These are phyloP conservation scores for Drechslerella stenobrocha DNA, from an alignment of 2,329 filamentous ascomycete genomes.

Conservation along the genomic window DNA sequence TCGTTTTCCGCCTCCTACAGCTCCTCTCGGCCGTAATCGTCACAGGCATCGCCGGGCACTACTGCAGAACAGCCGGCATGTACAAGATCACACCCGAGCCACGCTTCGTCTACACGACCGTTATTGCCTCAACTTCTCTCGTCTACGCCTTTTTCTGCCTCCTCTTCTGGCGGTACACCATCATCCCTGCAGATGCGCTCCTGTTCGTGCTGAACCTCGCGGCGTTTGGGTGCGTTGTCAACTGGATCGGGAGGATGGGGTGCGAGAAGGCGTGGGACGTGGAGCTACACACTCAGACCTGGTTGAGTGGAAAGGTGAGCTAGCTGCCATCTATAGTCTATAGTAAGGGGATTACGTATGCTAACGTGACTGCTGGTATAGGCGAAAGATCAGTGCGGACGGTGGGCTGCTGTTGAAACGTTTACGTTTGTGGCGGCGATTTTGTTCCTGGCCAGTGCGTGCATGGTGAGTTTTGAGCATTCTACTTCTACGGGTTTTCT, in stretches of 20 bases:
- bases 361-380: conserved; percentile 4
- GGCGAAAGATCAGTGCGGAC: conserved; percentile 38
- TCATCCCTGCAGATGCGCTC: conserved; percentile 35
- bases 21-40: conserved; percentile 34
- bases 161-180: conserved; percentile 38
- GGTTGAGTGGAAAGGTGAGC: conserved; percentile 41
- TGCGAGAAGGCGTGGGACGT: conserved; percentile 41
- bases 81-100: conserved; percentile 30
- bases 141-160: conserved; percentile 33
- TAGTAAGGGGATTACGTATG: no score
- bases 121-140: conserved; percentile 27
- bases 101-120: conserved; percentile 33
- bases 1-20: conserved; percentile 27
- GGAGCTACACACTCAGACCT: conserved; percentile 26
- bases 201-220: conserved; percentile 34
- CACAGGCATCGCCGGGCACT: conserved; percentile 42
- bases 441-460: conserved; percentile 27
- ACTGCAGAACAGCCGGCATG: conserved; percentile 24
- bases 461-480: no score
- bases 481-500: no score
- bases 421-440: conserved; percentile 39
- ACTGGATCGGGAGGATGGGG: conserved; percentile 34
- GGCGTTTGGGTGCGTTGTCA: conserved; percentile 35
- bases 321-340: no score
- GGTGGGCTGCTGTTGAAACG: conserved; percentile 44